Conservation (phyloP, 1,284 basidiomycete species). For the Boletus sp. region DNA sequence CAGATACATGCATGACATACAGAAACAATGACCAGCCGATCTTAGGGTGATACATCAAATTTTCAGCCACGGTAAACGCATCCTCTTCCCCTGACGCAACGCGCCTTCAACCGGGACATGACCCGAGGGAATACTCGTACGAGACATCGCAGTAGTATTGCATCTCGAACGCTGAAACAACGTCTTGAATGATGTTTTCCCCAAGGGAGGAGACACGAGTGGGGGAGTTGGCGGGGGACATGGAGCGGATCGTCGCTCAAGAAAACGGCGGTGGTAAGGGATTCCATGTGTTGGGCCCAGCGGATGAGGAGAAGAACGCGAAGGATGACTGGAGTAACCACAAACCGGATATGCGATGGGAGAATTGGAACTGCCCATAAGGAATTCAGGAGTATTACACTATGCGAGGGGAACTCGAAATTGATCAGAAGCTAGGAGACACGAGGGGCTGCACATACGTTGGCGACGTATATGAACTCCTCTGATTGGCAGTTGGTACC, state of each 20-base stretch:
- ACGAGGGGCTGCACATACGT: constrained; percentile 15
- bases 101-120: constrained; percentile 24
- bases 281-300: constrained; percentile 4
- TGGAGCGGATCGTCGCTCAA: constrained; percentile 22
- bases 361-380: constrained; percentile 33
- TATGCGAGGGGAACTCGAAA: not conserved
- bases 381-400: constrained; percentile 32
- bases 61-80: constrained; percentile 34
- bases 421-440: not conserved
- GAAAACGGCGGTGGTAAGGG: constrained; percentile 6
- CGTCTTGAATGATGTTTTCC: constrained; percentile 26
- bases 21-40: constrained; percentile 6
- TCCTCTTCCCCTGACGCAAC: constrained; percentile 31
- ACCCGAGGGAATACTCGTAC: constrained; percentile 15
- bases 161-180: constrained; percentile 33
- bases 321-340: constrained; percentile 31
- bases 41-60: constrained; percentile 22
- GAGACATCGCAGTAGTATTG: constrained; percentile 17
- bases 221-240: constrained; percentile 12
- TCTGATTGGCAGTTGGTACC: not conserved
- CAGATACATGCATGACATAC: constrained; percentile 31
- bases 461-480: constrained; percentile 31
- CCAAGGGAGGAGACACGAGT: constrained; percentile 14
- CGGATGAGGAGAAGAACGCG: constrained; percentile 3
- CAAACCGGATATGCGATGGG: constrained; percentile 31